Evolutionary conservation across 352 stramenopile species (phyloP).

Genomic region (Sclerospora graminicola): DNA sequence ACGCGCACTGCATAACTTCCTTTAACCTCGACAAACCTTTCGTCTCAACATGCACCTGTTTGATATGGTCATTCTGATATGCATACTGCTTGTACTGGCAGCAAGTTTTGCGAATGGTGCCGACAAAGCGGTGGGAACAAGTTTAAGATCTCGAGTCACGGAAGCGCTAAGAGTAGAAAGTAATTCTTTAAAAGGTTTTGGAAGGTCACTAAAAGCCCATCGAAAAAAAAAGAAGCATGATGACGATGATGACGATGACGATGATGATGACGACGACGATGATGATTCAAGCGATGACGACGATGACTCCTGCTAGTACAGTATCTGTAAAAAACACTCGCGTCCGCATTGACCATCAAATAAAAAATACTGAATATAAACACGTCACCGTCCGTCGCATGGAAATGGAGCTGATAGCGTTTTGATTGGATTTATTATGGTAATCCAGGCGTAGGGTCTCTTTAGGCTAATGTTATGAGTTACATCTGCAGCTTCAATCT

Average conservation of each 20-base stretch:
- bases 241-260: conserved; percentile 7
- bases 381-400: no score
- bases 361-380: no score
- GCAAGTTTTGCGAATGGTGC: background rate
- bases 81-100: background rate
- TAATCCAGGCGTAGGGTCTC: no score
- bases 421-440: no score
- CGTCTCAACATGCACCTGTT: background rate
- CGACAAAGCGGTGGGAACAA: background rate
- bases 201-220: conserved; percentile 3
- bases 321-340: no score
- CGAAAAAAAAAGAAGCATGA: conserved; percentile 8
- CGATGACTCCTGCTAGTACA: no score
- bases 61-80: background rate
- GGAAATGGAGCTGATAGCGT: no score
- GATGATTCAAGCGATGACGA: conserved; percentile 6
- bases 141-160: no score
- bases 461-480: no score
- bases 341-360: no score
- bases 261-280: conserved; percentile 7
- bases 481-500: no score
- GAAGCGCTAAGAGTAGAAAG: no score
- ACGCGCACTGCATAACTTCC: conserved; percentile 2
- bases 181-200: background rate
- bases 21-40: background rate